A percentile compares a stretch with the other conserved stretches of the same genome.
Conservation (phyloP, 1,139 yeast genomes). For the Saccharomycopsis crataegensis region DNA sequence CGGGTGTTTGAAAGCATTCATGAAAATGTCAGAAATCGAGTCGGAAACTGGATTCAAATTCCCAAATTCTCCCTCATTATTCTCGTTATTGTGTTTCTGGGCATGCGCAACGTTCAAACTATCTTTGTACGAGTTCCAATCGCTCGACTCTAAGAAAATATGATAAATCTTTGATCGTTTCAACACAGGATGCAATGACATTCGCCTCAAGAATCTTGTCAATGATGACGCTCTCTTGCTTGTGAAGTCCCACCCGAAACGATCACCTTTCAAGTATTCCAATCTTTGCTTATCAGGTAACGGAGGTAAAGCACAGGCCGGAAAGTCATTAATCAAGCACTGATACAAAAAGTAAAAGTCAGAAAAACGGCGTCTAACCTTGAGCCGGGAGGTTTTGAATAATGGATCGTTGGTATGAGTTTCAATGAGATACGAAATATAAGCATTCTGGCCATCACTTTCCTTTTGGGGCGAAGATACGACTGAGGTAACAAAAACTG, state of each 20-base stretch:
- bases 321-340: slow-evolving; percentile 67
- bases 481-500: slow-evolving; percentile 30
- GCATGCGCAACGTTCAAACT: slow-evolving; percentile 32
- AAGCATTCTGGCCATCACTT: slow-evolving; percentile 73
- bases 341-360: slow-evolving; percentile 77
- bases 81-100: slow-evolving; percentile 17
- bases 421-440: slow-evolving; percentile 69
- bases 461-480: slow-evolving; percentile 77
- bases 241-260: slow-evolving; percentile 76
- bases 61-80: slow-evolving; percentile 13
- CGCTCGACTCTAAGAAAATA: slow-evolving; percentile 70
- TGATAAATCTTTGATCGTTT: slow-evolving; percentile 66
- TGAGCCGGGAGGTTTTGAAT: slow-evolving; percentile 37
- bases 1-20: slow-evolving; percentile 85
- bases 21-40: slow-evolving; percentile 71
- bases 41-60: slow-evolving; percentile 39
- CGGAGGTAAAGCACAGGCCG: slow-evolving; percentile 86
- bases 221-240: slow-evolving; percentile 77
- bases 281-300: slow-evolving; percentile 87
- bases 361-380: slow-evolving; percentile 70
- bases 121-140: slow-evolving; percentile 76
- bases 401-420: slow-evolving; percentile 47
- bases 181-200: slow-evolving; percentile 66
- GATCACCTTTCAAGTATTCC: slow-evolving; percentile 92
- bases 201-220: slow-evolving; percentile 64